phyloP scores from a whole-genome alignment of 495 filamentous ascomycete species.

The Staphylotrichum tortipilum region DNA sequence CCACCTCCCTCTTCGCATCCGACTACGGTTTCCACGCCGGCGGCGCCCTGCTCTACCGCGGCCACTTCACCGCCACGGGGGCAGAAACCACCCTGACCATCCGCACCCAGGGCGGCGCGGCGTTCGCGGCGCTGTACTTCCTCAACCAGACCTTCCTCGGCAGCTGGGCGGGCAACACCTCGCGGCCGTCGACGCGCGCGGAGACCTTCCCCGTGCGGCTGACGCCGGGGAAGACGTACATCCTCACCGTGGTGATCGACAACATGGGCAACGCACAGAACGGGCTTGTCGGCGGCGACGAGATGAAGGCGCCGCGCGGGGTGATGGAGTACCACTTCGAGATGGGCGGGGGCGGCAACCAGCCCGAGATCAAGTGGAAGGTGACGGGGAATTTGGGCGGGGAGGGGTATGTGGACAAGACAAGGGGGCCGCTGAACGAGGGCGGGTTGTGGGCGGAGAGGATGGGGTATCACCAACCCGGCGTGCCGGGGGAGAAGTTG shows the following conservation, averaged over 20 bases:
- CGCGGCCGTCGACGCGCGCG: slow-evolving; percentile 34
- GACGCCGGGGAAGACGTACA: slow-evolving; percentile 43
- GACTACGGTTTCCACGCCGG: slow-evolving; percentile 74
- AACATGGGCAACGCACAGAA: slow-evolving; percentile 65
- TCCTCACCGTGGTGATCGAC: slow-evolving; percentile 64
- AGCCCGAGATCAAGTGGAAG: slow-evolving; percentile 49
- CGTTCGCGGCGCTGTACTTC: slow-evolving; percentile 51
- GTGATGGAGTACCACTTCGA: slow-evolving; percentile 51
- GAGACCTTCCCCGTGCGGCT: slow-evolving; percentile 52
- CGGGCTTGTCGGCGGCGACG: slow-evolving; percentile 48
- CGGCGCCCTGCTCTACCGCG: slow-evolving; percentile 61
- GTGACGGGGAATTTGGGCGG: slow-evolving; percentile 71
- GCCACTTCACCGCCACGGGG: slow-evolving; percentile 60
- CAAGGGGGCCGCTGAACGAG: slow-evolving; percentile 69
- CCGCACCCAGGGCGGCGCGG: slow-evolving; percentile 53
- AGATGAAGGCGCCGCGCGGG: slow-evolving; percentile 63
- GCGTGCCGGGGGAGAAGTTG: slow-evolving; percentile 46
- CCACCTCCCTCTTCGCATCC: slow-evolving; percentile 54
- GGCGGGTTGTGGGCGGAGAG: slow-evolving; percentile 63
- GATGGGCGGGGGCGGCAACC: slow-evolving; percentile 41
- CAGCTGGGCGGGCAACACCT: slow-evolving; percentile 48
- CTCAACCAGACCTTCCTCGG: slow-evolving; percentile 47
- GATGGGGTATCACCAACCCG: slow-evolving; percentile 60
- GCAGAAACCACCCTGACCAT: slow-evolving; percentile 49
- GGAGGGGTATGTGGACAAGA: slow-evolving; percentile 57